Evolutionary conservation across 2,329 filamentous ascomycete species (phyloP).

Genomic region (Lasiodiplodia gonubiensis): DNA sequence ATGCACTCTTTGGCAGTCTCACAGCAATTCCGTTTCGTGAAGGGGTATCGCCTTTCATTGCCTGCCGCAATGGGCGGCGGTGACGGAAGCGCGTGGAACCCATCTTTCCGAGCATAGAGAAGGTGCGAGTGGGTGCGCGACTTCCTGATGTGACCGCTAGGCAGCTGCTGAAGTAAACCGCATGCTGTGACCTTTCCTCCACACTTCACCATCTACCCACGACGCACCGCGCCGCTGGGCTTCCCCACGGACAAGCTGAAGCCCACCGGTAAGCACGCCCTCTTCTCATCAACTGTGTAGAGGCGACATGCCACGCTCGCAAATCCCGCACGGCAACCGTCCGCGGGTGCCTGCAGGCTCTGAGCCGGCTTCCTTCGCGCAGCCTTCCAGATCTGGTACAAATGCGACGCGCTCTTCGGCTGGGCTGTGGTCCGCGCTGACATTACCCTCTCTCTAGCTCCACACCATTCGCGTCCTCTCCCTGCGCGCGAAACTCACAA

Average conservation of each 20-base stretch:
- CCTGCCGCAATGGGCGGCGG: not conserved
- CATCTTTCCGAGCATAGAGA: not conserved
- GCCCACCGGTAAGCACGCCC: not conserved
- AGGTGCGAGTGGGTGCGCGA: not conserved
- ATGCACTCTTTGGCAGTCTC: not conserved
- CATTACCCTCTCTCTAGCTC: conserved; percentile 4
- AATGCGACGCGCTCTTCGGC: not conserved
- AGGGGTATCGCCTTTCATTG: not conserved
- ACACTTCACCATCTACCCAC: not conserved
- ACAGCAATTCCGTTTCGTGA: not conserved
- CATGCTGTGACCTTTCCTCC: not conserved
- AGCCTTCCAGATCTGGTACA: conserved; percentile 6
- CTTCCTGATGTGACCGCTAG: not conserved
- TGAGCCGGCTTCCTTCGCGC: not conserved
- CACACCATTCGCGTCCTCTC: conserved; percentile 19
- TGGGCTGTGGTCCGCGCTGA: not conserved
- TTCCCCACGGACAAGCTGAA: not conserved
- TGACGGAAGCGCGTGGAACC: not conserved
- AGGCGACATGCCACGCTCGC: conserved; percentile 18
- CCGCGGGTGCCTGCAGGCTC: conserved; percentile 24
- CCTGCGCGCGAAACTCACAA: not conserved
- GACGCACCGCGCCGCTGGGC: not conserved
- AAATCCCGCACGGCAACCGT: conserved; percentile 24
- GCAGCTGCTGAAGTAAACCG: not conserved
- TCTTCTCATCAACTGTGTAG: not conserved